Percentiles rank a stretch among this genome's conserved stretches.
These are phyloP conservation scores for Haplosporangium sp. DNA, from an alignment of 371 early-diverging fungal species.

Conservation along the genomic window DNA sequence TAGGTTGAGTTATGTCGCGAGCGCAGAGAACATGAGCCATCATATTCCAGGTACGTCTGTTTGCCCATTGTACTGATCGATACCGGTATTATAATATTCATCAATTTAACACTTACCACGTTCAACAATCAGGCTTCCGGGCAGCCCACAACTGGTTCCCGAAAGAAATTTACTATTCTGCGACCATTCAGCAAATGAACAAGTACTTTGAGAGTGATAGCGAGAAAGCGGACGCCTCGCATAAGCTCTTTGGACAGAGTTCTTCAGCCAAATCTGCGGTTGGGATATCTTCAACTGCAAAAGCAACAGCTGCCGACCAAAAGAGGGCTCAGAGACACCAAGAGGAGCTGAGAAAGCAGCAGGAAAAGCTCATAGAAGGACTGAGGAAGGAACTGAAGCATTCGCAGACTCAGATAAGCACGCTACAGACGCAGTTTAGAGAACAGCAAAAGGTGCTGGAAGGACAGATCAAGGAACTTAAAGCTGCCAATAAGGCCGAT, in stretches of 20 bases:
- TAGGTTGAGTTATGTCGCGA: slow-evolving; percentile 17
- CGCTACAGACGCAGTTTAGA: neutral
- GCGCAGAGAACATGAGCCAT: slow-evolving; percentile 29
- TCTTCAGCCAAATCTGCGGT: neutral
- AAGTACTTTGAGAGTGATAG: slow-evolving; percentile 4
- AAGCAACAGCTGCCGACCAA: neutral
- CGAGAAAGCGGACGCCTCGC: neutral
- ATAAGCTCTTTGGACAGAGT: neutral
- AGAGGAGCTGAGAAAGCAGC: neutral
- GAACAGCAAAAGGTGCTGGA: neutral
- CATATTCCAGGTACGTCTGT: slow-evolving; percentile 14
- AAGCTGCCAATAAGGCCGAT: no score
- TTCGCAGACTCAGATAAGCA: neutral
- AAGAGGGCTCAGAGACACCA: neutral
- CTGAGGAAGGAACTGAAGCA: neutral
- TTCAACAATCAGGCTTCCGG: slow-evolving; percentile 6
- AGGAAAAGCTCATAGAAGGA: neutral
- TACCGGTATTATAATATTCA: neutral
- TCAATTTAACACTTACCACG: no score
- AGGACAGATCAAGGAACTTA: no score
- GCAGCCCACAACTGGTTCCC: slow-evolving; percentile 15
- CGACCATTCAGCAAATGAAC: slow-evolving; percentile 11
- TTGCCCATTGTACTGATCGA: neutral
- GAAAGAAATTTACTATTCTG: slow-evolving; percentile 19
- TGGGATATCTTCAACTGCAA: neutral